phyloP scores from a whole-genome alignment of 352 stramenopile genomes.

The Phytophthora multivora region DNA sequence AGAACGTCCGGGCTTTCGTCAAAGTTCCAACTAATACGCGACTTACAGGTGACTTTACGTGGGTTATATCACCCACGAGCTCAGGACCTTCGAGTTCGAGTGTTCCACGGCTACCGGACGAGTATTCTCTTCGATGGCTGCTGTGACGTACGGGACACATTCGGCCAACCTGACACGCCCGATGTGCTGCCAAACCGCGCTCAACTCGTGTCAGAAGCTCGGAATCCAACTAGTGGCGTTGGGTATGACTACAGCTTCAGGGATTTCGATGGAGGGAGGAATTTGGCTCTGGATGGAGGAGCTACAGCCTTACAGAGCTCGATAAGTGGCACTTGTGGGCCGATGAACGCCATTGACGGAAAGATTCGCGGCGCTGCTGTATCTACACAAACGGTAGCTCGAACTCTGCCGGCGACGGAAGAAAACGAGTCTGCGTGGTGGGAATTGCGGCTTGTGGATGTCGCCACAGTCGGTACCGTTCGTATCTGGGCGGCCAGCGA shows the following conservation, averaged over 20 bases:
- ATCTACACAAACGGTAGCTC: constrained; percentile 53
- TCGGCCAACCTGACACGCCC: constrained; percentile 45
- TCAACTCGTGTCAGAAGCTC: constrained; percentile 42
- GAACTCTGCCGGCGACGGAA: constrained; percentile 38
- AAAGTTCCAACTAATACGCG: constrained; percentile 61
- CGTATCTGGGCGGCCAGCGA: constrained; percentile 53
- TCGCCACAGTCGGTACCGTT: constrained; percentile 57
- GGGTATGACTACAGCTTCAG: constrained; percentile 78
- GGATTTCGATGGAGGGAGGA: constrained; percentile 45
- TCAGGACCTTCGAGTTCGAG: constrained; percentile 46
- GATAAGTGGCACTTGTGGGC: constrained; percentile 52
- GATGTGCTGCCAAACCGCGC: constrained; percentile 47
- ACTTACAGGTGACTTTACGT: constrained; percentile 55
- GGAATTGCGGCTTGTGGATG: constrained; percentile 61
- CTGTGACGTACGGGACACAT: constrained; percentile 43
- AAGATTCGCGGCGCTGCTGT: constrained; percentile 41
- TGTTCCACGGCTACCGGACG: constrained; percentile 56
- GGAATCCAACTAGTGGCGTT: constrained; percentile 63
- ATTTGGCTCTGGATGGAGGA: constrained; percentile 57
- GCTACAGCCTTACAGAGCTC: constrained; percentile 73
- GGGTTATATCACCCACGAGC: constrained; percentile 75
- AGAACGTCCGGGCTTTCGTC: constrained; percentile 46
- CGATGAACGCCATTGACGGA: constrained; percentile 75
- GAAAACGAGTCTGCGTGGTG: constrained; percentile 62
- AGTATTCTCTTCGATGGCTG: constrained; percentile 55